A percentile compares a stretch with the other conserved stretches of the same genome.
Conservation (phyloP, 1,139 yeast species). For the Meyerozyma sp. region DNA sequence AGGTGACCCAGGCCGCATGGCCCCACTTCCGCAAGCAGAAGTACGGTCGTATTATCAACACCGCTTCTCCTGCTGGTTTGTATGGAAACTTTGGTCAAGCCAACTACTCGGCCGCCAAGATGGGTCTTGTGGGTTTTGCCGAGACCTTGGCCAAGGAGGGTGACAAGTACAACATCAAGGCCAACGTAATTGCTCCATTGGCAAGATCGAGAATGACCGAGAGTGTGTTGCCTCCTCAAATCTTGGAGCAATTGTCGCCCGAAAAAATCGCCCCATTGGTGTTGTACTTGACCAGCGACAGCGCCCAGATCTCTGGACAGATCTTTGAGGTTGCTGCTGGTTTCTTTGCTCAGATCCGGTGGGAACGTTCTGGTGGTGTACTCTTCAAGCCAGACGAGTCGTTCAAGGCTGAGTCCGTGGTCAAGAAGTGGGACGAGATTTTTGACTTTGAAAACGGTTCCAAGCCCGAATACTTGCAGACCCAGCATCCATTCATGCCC, state of each 20-base stretch:
- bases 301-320: conserved; percentile 55
- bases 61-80: conserved; percentile 94
- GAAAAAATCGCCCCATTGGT: conserved; percentile 90
- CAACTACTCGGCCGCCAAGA: conserved; percentile 91
- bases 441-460: conserved; percentile 52
- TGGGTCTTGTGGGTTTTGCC: conserved; percentile 84
- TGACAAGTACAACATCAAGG: conserved; percentile 70
- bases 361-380: conserved; percentile 91
- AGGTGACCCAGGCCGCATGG: conserved; percentile 90
- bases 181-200: conserved; percentile 87
- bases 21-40: conserved; percentile 79
- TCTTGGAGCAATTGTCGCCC: conserved; percentile 76
- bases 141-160: conserved; percentile 97
- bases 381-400: conserved; percentile 72
- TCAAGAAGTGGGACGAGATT: conserved; percentile 62
- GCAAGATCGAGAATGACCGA: conserved; percentile 98
- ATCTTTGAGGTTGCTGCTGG: conserved; percentile 95
- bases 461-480: conserved; percentile 49
- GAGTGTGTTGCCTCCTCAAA: conserved; percentile 76
- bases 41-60: conserved; percentile 84
- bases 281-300: conserved; percentile 70
- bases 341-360: conserved; percentile 82
- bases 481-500: conserved; percentile 61
- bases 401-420: conserved; percentile 82
- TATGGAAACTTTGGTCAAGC: conserved; percentile 97